Base-by-base conservation (phyloP, 768 basidiomycete genomes). In the Suillus ampliporus region DNA sequence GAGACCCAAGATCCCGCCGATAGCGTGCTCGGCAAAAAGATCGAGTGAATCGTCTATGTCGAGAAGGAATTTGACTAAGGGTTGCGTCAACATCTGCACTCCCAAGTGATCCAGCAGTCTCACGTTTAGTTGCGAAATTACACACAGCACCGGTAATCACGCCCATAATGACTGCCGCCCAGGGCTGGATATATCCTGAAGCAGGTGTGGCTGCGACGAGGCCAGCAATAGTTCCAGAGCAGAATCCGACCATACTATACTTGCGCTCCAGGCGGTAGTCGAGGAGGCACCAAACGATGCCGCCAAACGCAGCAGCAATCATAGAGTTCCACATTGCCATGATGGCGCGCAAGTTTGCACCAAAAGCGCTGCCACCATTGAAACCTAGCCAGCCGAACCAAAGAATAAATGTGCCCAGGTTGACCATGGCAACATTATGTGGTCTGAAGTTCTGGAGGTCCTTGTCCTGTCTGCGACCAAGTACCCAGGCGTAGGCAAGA, bases 221-320 rank as follows among this genome's bases (percentile, higher is more conserved):
- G 48, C 93, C 94, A 21, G 92, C 89, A 64, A 97, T 91, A 31
- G 93, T 92, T n/a, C 95, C 95, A 1, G 86, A 77, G 77, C 95
- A 97, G 75, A 97, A 90, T 40, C 94, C 93, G 68, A 97, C 93
- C 85, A 94, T 94, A 40, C 86, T 92, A 82, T 86, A 94, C 74
- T 92, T 91, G 58, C 87, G 80, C 73, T 93, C 90, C 59, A 91
- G 79, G 38, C 92, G 81, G 73, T 83, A 95, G 77, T 95, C 93
- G 61, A 92, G 79, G 58, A 88, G 74, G 69, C 89, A 92, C 93
- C 94, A 95, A 41, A 89, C 86, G 64, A 92, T 82, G n/a, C 91
- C 94, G 37, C 87, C 93, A 65, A 92, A 87, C 3, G 92, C 89
- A 40, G 92, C 90, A 21, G 89, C 86, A 15, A 95, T 78, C 89